Conservation (phyloP, 371 early-diverging fungal species). For the Vairimorpha ceranae region DNA sequence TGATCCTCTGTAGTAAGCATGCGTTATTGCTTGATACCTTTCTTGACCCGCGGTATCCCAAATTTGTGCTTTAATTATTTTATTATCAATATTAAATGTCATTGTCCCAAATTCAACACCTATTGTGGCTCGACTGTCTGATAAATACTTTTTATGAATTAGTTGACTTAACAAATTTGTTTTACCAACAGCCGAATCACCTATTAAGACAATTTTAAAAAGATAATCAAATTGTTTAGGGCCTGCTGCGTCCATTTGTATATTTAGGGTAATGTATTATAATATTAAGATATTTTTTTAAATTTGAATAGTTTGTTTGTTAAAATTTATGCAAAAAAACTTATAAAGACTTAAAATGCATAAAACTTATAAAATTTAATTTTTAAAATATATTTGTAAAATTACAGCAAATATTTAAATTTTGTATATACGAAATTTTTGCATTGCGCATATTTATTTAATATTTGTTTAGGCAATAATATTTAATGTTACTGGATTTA, state of each 20-base stretch:
- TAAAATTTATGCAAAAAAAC: conserved; percentile 3
- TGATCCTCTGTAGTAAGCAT: conserved; percentile 94
- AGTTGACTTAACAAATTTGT: conserved; percentile 93
- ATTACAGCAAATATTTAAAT: too few relatives aligned
- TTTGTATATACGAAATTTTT: too few relatives aligned
- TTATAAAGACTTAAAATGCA: neutral
- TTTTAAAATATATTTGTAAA: neutral
- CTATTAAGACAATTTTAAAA: conserved; percentile 88
- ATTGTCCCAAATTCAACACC: conserved; percentile 96
- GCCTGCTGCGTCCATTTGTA: neutral
- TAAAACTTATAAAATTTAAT: neutral
- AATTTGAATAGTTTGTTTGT: neutral
- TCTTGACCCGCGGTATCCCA: conserved; percentile 82
- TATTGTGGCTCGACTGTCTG: conserved; percentile 94
- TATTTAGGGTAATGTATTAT: too few relatives aligned
- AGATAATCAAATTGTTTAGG: conserved; percentile 65
- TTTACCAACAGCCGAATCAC: conserved; percentile 98
- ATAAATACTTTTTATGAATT: conserved; percentile 87
- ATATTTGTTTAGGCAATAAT: too few relatives aligned
- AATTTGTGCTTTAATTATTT: conserved; percentile 96
- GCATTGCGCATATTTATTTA: too few relatives aligned
- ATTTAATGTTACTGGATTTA: too few relatives aligned
- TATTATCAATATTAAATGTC: conserved; percentile 83
- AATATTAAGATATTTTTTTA: too few relatives aligned
- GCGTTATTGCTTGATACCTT: conserved; percentile 65